A percentile compares a stretch with the other conserved stretches of the same genome.
Conservation (phyloP, 768 basidiomycete species). For the Suillus fuscotomentosus region DNA sequence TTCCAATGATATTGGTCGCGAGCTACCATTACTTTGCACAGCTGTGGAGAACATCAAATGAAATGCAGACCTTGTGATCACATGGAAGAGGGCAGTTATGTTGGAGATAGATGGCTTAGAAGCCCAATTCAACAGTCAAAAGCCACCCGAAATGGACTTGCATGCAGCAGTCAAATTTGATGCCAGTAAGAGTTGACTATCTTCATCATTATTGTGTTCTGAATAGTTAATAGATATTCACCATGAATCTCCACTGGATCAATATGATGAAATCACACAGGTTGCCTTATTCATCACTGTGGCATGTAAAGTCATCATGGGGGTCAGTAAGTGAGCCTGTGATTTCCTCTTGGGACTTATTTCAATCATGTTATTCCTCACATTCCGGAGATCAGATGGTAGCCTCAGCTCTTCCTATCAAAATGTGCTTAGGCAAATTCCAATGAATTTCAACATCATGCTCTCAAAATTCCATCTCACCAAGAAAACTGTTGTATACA, state of each 20-base stretch:
- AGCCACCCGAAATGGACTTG: background rate
- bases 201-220: background rate
- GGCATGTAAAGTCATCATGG: slow-evolving; percentile 12
- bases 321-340: slow-evolving; percentile 6
- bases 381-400: background rate
- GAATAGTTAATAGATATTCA: background rate
- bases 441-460: background rate
- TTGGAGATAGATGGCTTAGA: background rate
- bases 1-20: too few relatives aligned
- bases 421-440: slow-evolving; percentile 3
- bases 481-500: background rate
- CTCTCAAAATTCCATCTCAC: slow-evolving; percentile 3
- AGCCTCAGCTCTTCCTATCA: slow-evolving; percentile 2
- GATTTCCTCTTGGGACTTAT: slow-evolving; percentile 23
- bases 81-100: background rate
- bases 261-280: background rate
- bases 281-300: background rate
- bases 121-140: background rate
- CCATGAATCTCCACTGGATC: background rate
- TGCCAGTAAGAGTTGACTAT: background rate
- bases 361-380: slow-evolving; percentile 3
- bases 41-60: background rate
- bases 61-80: background rate
- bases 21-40: too few relatives aligned
- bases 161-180: background rate